These are phyloP conservation scores for Yamadazyma friedrichii DNA, from an alignment of 1,139 yeast genomes.

Conservation along the genomic window DNA sequence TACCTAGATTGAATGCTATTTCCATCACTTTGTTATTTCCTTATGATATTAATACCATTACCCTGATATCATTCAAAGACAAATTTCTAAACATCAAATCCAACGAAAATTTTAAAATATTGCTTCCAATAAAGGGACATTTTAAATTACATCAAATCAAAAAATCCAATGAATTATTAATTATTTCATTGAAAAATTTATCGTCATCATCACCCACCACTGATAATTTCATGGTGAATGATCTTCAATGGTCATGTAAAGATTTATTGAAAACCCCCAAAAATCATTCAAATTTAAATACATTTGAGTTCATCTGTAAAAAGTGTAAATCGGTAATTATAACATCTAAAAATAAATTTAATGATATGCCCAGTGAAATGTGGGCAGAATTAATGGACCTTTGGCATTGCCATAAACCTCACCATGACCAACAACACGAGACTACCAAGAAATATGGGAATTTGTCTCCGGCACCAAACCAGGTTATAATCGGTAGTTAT, in stretches of 20 bases:
- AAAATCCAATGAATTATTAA: constrained; percentile 8
- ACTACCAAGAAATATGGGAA: constrained; percentile 29
- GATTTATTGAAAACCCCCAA: constrained; percentile 35
- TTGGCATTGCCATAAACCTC: constrained; percentile 97
- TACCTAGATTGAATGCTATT: constrained; percentile 38
- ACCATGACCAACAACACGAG: not conserved
- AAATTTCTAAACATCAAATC: not conserved
- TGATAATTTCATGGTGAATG: constrained; percentile 22
- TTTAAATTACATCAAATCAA: constrained; percentile 10
- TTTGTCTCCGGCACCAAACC: constrained; percentile 44
- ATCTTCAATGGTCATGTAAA: constrained; percentile 35
- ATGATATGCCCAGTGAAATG: constrained; percentile 83
- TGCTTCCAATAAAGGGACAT: constrained; percentile 2
- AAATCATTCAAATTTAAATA: constrained; percentile 19
- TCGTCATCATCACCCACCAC: constrained; percentile 6
- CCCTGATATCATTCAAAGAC: not conserved
- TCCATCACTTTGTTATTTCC: constrained; percentile 27
- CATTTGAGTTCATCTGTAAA: constrained; percentile 34
- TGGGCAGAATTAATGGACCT: constrained; percentile 97
- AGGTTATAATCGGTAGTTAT: constrained; percentile 56
- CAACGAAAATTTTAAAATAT: not conserved
- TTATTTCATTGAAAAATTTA: constrained; percentile 11
- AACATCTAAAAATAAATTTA: constrained; percentile 31
- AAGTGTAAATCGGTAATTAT: constrained; percentile 28
- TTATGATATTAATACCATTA: constrained; percentile 8